Base-by-base conservation (phyloP, 2,329 filamentous ascomycete genomes). In the Pseudocercospora cruenta region DNA sequence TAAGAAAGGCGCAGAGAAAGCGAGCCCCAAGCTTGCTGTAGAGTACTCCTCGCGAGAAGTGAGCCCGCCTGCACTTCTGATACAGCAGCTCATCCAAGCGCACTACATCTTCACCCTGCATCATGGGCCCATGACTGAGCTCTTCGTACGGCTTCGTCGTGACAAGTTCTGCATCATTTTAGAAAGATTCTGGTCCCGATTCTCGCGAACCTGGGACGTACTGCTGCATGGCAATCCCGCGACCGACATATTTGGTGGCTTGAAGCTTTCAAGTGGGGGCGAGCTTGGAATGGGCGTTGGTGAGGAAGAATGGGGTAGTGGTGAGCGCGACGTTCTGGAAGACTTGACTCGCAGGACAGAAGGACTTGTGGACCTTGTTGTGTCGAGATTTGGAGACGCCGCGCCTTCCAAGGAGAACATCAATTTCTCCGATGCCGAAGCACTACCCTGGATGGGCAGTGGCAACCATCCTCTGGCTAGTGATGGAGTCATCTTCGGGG, bases 281-380 rank as follows among this genome's bases (percentile, higher is more conserved):
- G 94, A 98, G 80, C 86, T 98, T 26, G 95, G 95, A 16, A 87
- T 97, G 54, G 95, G 95, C 0, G 95, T 98, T 0, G 95, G 95
- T 19, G 95, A 98, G 77, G 95, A 98, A 80, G 92, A 97, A 63
- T 90, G 93, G 77, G 94, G 94, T 4, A 97, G 94, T 76, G 93
- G 93, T 33, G 94, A 98, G 81, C 86, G 94, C 73, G 94, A 96
- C 73, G 94, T 98, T 0, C 82, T 99, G 1, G 94, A 98, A 78
- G 93, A 93, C n/a, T 88, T 97, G 68, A 88, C 93, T 1, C 85
- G 85, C 9, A 85, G 91, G 63, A 91, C 92, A 24, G 90, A 95
- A 60, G 95, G 95, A 0, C 83, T 99, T 45, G 86, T 96, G 5
- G 95, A 99, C 78, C 79, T 98, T 58, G 83, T 97, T 49, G 93